phyloP scores from a whole-genome alignment of 2,329 filamentous ascomycete genomes.

The Trichoderma brevicompactum region DNA sequence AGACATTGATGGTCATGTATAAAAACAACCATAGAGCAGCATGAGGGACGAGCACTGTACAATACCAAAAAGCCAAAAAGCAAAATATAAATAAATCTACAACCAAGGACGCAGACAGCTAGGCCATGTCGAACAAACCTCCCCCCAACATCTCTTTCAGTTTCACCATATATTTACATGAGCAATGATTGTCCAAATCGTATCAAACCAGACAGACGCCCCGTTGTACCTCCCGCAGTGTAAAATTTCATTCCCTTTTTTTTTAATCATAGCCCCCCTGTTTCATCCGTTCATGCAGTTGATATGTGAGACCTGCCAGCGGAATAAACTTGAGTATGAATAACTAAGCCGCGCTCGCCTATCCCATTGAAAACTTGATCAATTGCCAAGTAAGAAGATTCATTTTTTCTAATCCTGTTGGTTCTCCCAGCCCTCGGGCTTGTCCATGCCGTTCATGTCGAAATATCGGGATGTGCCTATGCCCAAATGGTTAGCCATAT shows the following conservation, averaged over 20 bases:
- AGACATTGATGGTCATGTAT: conserved; percentile 13
- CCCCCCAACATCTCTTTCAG: background rate
- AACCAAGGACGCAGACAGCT: background rate
- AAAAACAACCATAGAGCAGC: conserved; percentile 24
- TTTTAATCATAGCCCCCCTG: conserved; percentile 6
- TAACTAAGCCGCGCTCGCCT: background rate
- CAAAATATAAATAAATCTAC: background rate
- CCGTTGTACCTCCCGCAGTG: conserved; percentile 27
- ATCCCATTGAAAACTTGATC: background rate
- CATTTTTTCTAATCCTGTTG: conserved; percentile 54
- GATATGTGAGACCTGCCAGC: background rate
- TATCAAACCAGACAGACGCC: conserved; percentile 29
- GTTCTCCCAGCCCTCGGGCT: conserved; percentile 83
- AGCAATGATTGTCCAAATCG: conserved; percentile 30
- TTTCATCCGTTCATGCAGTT: conserved; percentile 15
- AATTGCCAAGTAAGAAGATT: background rate
- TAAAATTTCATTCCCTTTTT: conserved; percentile 15
- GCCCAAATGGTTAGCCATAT: conserved; percentile 29
- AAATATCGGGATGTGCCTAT: conserved; percentile 76
- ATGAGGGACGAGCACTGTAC: conserved; percentile 15
- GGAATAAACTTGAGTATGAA: conserved; percentile 9
- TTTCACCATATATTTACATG: conserved; percentile 28
- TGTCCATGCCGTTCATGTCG: conserved; percentile 77
- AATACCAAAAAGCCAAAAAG: background rate
- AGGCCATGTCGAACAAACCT: background rate